Conservation (phyloP, 2,329 filamentous ascomycete genomes). For the Colletotrichum coccodes region DNA sequence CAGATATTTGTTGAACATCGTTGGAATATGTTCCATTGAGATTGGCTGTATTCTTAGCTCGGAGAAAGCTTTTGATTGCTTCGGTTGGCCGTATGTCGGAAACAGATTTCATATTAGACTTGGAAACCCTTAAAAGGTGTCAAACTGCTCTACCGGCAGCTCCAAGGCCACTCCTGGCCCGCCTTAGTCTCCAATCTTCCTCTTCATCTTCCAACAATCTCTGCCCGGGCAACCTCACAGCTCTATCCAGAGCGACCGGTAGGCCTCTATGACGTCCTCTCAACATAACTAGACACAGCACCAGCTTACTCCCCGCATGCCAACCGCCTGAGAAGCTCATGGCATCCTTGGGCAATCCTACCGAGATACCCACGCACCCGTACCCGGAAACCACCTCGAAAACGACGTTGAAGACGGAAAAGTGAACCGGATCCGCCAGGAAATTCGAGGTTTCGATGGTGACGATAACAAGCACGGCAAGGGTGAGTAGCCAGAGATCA, state of each 20-base stretch:
- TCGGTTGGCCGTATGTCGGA: no score
- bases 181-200: conserved; percentile 34
- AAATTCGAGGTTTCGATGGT: conserved; percentile 69
- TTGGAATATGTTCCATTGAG: no score
- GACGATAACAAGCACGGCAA: conserved; percentile 68
- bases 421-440: conserved; percentile 59
- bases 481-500: conserved; percentile 73
- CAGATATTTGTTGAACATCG: no score
- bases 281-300: conserved; percentile 67
- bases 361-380: conserved; percentile 69
- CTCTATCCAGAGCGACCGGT: conserved; percentile 65
- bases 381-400: conserved; percentile 69
- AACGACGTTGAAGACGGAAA: conserved; percentile 68
- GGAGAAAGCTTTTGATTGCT: no score
- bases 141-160: not conserved
- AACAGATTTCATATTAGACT: no score
- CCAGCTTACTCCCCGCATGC: conserved; percentile 65
- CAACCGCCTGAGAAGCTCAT: conserved; percentile 67
- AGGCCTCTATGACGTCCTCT: conserved; percentile 66
- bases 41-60: no score
- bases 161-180: not conserved
- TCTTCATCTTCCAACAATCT: conserved; percentile 43
- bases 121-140: no score
- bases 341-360: conserved; percentile 62
- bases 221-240: conserved; percentile 55